These are phyloP conservation scores for Rhizopus delemar DNA, from an alignment of 371 early-diverging fungal species.

Conservation along the genomic window DNA sequence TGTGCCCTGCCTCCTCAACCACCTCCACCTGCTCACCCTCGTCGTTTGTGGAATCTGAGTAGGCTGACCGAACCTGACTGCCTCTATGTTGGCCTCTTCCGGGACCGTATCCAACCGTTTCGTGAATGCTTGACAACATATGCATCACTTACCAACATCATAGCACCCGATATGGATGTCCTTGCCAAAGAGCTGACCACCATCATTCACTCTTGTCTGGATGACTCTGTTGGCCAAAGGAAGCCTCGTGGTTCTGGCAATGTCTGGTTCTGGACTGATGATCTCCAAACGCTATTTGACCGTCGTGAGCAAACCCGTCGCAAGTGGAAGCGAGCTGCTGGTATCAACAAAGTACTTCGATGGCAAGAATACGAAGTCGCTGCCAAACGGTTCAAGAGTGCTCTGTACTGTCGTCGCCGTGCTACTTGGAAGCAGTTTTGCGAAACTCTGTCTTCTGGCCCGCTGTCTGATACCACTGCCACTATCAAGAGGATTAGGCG, in stretches of 20 bases:
- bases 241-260: background rate
- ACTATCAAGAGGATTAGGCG: too few relatives aligned
- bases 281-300: background rate
- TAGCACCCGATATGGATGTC: background rate
- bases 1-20: background rate
- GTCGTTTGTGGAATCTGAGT: slow-evolving; percentile 9
- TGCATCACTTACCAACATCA: background rate
- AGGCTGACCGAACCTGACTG: too few relatives aligned
- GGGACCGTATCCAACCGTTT: too few relatives aligned
- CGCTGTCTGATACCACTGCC: slow-evolving; percentile 3
- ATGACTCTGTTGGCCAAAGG: slow-evolving; percentile 7
- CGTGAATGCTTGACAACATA: background rate
- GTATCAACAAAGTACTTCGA: background rate
- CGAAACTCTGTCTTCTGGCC: slow-evolving; percentile 2
- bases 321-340: background rate
- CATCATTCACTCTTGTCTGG: slow-evolving; percentile 1
- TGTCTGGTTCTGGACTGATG: slow-evolving; percentile 5
- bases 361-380: background rate
- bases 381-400: background rate
- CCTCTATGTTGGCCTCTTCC: too few relatives aligned
- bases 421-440: slow-evolving; percentile 16
- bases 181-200: background rate
- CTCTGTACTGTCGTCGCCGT: background rate
- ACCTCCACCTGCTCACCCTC: slow-evolving; percentile 3
- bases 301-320: background rate